Evolutionary conservation across 768 basidiomycete species (phyloP).

Genomic region (Agaricus subrufescens): DNA sequence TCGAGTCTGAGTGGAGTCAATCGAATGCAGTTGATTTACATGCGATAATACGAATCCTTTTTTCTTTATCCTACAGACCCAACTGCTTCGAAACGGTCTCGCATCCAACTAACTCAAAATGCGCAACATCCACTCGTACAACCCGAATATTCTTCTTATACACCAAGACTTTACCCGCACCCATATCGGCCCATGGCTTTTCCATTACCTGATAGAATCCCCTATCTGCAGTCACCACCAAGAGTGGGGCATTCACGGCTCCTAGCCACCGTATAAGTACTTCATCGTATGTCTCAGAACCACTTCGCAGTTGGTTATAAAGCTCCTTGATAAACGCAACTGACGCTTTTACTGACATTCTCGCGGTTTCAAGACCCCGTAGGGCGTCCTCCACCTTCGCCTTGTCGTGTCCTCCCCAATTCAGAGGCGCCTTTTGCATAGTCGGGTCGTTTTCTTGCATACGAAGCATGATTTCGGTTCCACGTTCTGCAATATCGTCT

Average conservation of each 20-base stretch:
- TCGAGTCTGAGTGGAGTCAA: too few relatives aligned
- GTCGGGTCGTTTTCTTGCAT: conserved; percentile 2
- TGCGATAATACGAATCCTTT: too few relatives aligned
- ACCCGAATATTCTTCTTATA: background rate
- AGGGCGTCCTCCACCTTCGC: background rate
- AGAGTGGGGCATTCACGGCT: background rate
- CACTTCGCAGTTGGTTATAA: background rate
- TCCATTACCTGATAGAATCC: background rate
- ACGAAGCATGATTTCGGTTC: background rate
- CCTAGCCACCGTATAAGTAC: background rate
- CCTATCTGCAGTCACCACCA: background rate
- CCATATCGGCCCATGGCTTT: background rate
- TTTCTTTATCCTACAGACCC: background rate
- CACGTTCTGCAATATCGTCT: background rate
- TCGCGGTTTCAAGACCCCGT: background rate
- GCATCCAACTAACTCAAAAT: background rate
- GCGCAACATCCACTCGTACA: background rate
- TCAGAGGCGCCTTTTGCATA: background rate
- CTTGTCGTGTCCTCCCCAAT: background rate
- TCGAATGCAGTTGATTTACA: too few relatives aligned
- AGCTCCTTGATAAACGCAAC: background rate
- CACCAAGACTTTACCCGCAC: background rate
- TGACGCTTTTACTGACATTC: background rate
- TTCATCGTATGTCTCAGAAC: background rate
- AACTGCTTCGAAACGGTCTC: background rate